Conservation (phyloP, 2,329 filamentous ascomycete genomes). For the Gremmenia infestans region DNA sequence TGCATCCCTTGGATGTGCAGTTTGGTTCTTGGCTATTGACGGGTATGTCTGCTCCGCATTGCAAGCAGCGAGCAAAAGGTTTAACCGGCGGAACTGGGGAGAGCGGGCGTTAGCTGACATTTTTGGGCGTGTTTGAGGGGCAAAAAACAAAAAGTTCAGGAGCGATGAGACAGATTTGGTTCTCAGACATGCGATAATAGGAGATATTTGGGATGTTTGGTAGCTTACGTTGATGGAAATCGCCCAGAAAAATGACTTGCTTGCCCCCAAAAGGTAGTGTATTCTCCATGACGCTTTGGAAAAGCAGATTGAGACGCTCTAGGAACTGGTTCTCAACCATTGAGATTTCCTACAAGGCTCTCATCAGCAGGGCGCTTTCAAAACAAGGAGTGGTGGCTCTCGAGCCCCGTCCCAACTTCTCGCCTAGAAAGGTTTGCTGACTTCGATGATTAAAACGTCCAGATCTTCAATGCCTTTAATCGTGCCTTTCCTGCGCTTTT, state of each 20-base stretch:
- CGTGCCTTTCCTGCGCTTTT: background rate
- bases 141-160: too few relatives aligned
- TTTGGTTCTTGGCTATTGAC: background rate
- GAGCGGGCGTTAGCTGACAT: too few relatives aligned
- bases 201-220: too few relatives aligned
- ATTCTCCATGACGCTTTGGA: constrained; percentile 8
- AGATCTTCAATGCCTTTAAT: constrained; percentile 2
- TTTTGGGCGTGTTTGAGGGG: too few relatives aligned
- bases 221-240: constrained; percentile 21
- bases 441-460: constrained; percentile 21
- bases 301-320: constrained; percentile 18
- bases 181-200: too few relatives aligned
- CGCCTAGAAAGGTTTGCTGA: background rate
- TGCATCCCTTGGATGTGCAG: background rate
- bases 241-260: constrained; percentile 25
- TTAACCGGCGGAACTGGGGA: constrained; percentile 22
- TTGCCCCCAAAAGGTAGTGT: constrained; percentile 22
- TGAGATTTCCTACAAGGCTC: constrained; percentile 16
- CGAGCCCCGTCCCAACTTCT: background rate
- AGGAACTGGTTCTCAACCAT: constrained; percentile 27
- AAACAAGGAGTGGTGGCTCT: background rate
- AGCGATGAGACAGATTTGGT: too few relatives aligned
- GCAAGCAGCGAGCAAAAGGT: constrained; percentile 21
- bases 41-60: constrained; percentile 12
- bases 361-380: background rate